Percentiles rank a stretch among this genome's conserved stretches.
Conservation (phyloP, 352 stramenopile species). For the Phytophthora nicotianae region DNA sequence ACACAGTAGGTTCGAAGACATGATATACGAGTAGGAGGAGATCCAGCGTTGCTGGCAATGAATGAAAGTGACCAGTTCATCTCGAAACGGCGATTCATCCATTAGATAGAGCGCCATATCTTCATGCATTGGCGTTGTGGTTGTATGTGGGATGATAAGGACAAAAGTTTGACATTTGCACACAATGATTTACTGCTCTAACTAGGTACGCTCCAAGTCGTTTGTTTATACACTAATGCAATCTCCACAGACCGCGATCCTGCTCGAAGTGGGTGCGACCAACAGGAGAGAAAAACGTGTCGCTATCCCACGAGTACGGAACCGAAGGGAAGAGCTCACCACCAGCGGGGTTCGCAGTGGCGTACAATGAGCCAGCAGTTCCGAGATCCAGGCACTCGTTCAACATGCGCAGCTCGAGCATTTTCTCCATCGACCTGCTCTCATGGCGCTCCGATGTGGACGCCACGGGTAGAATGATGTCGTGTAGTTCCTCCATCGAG, state of each 20-base stretch:
- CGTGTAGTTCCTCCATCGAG: slow-evolving; percentile 37
- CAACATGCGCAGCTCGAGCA: slow-evolving; percentile 41
- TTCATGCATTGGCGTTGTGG: background rate
- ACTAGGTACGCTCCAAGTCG: slow-evolving; percentile 2
- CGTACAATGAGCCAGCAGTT: slow-evolving; percentile 10
- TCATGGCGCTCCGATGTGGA: slow-evolving; percentile 28
- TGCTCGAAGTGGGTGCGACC: slow-evolving; percentile 27
- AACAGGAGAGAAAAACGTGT: slow-evolving; percentile 34
- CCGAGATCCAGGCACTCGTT: slow-evolving; percentile 44
- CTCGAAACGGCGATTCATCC: background rate
- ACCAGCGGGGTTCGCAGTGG: slow-evolving; percentile 15
- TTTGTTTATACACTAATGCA: slow-evolving; percentile 27
- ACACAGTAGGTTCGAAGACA: background rate
- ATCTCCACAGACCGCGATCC: slow-evolving; percentile 28
- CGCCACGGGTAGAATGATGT: slow-evolving; percentile 33
- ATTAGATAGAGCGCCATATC: no score
- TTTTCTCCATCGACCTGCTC: slow-evolving; percentile 26
- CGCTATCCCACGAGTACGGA: slow-evolving; percentile 33
- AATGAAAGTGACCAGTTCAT: no score
- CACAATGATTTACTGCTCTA: slow-evolving; percentile 4
- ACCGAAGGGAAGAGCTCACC: slow-evolving; percentile 28
- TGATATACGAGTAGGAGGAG: background rate
- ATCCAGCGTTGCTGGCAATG: background rate
- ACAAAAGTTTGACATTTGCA: background rate
- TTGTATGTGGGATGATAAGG: background rate